Conservation (phyloP, 768 basidiomycete species). For the Naematelia encephala region DNA sequence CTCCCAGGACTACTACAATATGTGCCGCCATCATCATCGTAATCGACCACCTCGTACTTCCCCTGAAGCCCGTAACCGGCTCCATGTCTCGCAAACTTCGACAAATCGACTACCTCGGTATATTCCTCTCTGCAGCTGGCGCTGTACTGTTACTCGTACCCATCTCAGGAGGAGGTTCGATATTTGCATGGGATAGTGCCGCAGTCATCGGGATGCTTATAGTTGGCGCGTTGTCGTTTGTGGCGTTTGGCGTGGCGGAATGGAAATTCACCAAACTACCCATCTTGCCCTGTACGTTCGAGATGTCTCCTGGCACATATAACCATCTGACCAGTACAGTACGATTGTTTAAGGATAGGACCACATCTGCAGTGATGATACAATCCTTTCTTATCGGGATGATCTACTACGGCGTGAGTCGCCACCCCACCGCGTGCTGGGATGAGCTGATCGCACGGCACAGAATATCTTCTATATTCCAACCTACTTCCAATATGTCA, state of each 20-base stretch:
- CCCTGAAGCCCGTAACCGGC: constrained; percentile 35
- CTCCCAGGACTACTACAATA: constrained; percentile 28
- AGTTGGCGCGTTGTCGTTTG: constrained; percentile 13
- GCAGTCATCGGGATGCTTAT: constrained; percentile 32
- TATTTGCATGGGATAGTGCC: constrained; percentile 31
- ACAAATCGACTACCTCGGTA: constrained; percentile 43
- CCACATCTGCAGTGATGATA: constrained; percentile 23
- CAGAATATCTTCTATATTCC: constrained; percentile 42
- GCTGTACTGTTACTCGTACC: constrained; percentile 41
- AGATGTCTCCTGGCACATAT: neutral
- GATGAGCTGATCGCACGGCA: neutral
- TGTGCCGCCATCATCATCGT: constrained; percentile 23
- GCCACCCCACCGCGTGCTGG: neutral
- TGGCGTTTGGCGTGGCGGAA: constrained; percentile 25
- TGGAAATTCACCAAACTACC: constrained; percentile 27
- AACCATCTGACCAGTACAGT: constrained; percentile 9
- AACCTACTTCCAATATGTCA: constrained; percentile 39
- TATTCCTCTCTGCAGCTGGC: constrained; percentile 28
- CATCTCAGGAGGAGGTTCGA: constrained; percentile 36
- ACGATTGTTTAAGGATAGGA: constrained; percentile 29
- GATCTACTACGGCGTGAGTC: constrained; percentile 40
- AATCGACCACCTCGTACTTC: constrained; percentile 36
- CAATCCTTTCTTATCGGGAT: constrained; percentile 45
- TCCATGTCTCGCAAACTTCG: constrained; percentile 25
- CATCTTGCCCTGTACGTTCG: constrained; percentile 32